Base-by-base conservation (phyloP, 2,329 filamentous ascomycete species). In the Alternaria metachromatica region DNA sequence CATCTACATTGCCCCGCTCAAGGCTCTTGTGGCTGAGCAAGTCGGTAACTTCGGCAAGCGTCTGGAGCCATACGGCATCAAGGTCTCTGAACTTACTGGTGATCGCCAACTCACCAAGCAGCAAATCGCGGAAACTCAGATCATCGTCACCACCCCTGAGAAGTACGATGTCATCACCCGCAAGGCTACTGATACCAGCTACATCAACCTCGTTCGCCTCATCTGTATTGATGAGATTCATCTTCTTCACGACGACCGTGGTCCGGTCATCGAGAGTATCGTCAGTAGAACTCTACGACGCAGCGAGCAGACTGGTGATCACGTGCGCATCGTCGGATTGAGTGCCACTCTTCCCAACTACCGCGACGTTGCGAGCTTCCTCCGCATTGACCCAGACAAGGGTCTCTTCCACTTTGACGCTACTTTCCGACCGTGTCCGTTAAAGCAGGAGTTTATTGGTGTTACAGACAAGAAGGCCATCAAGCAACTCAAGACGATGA, bases 131-230 rank as follows among this genome's bases (percentile, higher is more conserved):
- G 96, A 99, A 75, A 99, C 96, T 0, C 95, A 99, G 79, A 90
- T 99, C 72, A 99, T 99, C 72, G 94, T 99, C 63, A 99, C 96
- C 1, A 99, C 96, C 0, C 96, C 96, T 20, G 96, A 99, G 81
- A 99, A 99, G 83, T 99, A 94, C 92, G 96, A 99, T 81, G 95
- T 99, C 71, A 97, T 99, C 72, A 99, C 96, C 6, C 89, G 96
- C 81, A 99, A 99, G 81, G 94, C 95, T 7, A 97, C 95, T 2
- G 96, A 99, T 78, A 88, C 96, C 58, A 97, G 94, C 73, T 99
- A 99, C 81, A 99, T 94, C 15, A 97, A 96, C 73, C 88, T 99
- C n/a, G 96, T 99, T 25, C 91, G 95, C 43, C 87, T 99, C 11
- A 91, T 99, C 62, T 94, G 97, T 77, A 98, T 99, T 65, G 96